Conservation (phyloP, 305 asterid species). For the Fraxinus greggii region DNA sequence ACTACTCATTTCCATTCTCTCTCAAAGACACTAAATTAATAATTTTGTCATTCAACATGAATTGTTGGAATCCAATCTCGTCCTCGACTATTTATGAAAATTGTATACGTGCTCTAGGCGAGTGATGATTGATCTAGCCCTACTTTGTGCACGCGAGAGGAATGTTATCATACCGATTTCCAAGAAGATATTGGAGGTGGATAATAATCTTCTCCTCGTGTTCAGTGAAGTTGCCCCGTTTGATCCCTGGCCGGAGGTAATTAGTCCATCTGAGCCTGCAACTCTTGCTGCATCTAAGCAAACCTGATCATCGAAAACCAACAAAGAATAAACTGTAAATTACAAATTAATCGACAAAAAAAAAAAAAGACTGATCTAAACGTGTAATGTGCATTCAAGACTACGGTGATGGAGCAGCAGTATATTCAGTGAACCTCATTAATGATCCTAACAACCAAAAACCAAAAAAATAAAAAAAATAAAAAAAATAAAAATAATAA, state of each 20-base stretch:
- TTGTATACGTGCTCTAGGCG: too few species aligned
- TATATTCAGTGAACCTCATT: slow-evolving; percentile 45
- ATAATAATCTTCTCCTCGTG: slow-evolving; percentile 71
- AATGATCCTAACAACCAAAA: slow-evolving; percentile 38
- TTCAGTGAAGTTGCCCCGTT: slow-evolving; percentile 62
- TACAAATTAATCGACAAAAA: not conserved
- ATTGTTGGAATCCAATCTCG: too few species aligned
- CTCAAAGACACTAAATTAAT: not conserved
- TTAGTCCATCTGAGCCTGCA: slow-evolving; percentile 88
- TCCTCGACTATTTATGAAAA: too few species aligned
- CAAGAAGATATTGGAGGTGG: slow-evolving; percentile 83
- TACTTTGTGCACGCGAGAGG: not conserved
- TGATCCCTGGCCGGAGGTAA: slow-evolving; percentile 82
- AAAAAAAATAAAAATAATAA: not conserved
- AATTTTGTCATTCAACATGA: too few species aligned
- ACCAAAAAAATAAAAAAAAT: not conserved
- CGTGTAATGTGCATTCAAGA: slow-evolving; percentile 26
- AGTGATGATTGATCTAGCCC: too few species aligned
- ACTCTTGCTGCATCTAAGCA: slow-evolving; percentile 83
- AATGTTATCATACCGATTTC: slow-evolving; percentile 46
- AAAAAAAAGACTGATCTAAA: not conserved
- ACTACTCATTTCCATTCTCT: not conserved
- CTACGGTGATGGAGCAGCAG: slow-evolving; percentile 24
- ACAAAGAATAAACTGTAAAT: not conserved
- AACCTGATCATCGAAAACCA: slow-evolving; percentile 38